These are phyloP conservation scores for Avena atlantica DNA, from an alignment of 176 grass and related monocot species.

Conservation along the genomic window DNA sequence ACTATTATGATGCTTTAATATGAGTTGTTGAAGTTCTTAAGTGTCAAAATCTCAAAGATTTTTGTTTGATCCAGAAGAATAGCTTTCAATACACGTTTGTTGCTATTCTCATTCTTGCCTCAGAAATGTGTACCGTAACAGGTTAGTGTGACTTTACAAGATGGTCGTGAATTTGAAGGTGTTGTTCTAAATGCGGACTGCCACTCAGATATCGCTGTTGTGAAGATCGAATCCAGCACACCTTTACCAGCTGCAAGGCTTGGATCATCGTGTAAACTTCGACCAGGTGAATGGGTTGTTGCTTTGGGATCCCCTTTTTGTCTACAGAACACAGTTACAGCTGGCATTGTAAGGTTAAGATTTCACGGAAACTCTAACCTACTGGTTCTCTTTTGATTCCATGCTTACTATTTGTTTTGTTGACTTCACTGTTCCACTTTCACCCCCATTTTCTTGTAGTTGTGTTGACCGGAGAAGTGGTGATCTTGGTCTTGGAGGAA, in stretches of 20 bases:
- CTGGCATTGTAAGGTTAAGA: conserved; percentile 90
- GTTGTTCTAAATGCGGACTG: conserved; percentile 62
- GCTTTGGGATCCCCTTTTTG: conserved; percentile 75
- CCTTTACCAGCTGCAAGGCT: conserved; percentile 74
- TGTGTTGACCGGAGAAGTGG: conserved; percentile 89
- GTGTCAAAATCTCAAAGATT: not conserved
- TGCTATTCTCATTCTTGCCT: conserved; percentile 26
- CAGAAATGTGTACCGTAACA: conserved; percentile 40
- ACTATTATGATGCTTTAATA: conserved; percentile 25
- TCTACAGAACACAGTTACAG: conserved; percentile 89
- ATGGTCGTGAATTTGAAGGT: conserved; percentile 73
- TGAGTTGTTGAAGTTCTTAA: conserved; percentile 11
- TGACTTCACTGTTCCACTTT: conserved; percentile 17
- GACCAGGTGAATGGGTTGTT: conserved; percentile 80
- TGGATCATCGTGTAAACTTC: conserved; percentile 72
- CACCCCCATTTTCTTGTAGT: conserved; percentile 52
- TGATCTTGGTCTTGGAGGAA: conserved; percentile 80
- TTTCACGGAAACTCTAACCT: not conserved
- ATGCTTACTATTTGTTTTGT: conserved; percentile 29
- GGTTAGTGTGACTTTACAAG: conserved; percentile 89
- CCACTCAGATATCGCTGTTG: conserved; percentile 72
- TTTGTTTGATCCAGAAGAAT: not conserved
- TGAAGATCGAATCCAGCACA: conserved; percentile 81
- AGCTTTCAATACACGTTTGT: conserved; percentile 23
- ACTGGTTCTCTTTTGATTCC: conserved; percentile 16